Evolutionary conservation across 257 asterid genomes (phyloP).

Genomic region (Solanum stenotomum): DNA sequence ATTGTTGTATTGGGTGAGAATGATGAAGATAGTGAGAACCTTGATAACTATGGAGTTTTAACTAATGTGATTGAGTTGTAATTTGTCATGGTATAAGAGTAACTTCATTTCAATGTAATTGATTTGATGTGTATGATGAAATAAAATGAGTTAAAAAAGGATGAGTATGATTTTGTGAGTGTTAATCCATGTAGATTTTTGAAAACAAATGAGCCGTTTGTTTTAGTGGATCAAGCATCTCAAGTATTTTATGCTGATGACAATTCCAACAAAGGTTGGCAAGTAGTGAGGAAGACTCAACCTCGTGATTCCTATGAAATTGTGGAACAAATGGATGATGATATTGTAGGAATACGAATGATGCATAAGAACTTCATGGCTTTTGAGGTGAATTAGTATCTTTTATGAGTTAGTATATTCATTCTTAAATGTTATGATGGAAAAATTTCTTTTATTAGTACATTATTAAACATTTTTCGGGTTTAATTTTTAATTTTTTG

Average conservation of each 20-base stretch:
- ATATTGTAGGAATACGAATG: background rate
- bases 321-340: background rate
- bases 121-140: background rate
- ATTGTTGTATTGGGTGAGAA: too few species aligned
- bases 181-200: background rate
- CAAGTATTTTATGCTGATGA: background rate
- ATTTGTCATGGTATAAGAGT: background rate
- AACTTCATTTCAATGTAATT: background rate
- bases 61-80: background rate
- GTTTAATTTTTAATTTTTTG: background rate
- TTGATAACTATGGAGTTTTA: too few species aligned
- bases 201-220: too few species aligned
- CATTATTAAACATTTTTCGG: too few species aligned
- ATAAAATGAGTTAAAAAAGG: too few species aligned
- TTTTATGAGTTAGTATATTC: too few species aligned
- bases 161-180: background rate
- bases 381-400: background rate
- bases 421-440: background rate
- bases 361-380: too few species aligned
- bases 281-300: background rate
- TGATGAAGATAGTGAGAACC: too few species aligned
- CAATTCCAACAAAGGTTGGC: background rate
- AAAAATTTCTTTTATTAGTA: too few species aligned
- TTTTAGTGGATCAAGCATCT: background rate
- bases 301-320: background rate